Evolutionary conservation across 73 alveolate genomes (phyloP).

Genomic region (Breviolum minutum): DNA sequence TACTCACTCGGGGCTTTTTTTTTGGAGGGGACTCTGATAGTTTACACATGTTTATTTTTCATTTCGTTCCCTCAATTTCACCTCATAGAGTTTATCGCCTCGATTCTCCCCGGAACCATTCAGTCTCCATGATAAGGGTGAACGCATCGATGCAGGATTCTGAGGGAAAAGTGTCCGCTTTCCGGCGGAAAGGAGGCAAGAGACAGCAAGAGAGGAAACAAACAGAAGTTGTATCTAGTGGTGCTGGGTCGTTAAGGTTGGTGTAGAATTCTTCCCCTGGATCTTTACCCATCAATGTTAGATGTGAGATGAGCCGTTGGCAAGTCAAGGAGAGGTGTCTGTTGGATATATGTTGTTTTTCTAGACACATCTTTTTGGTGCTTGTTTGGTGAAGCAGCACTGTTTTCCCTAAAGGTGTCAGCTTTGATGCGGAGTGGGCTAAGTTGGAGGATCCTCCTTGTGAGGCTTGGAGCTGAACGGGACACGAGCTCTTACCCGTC

Average conservation of each 20-base stretch:
- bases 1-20: too few species aligned
- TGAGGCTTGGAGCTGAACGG: not conserved
- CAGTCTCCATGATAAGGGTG: too few species aligned
- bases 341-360: too few species aligned
- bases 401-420: not conserved
- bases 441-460: constrained; percentile 61
- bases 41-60: too few species aligned
- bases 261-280: not conserved
- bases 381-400: not conserved
- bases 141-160: constrained; percentile 26
- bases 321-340: not conserved
- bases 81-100: too few species aligned
- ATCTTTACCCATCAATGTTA: not conserved
- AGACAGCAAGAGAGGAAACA: not conserved
- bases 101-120: too few species aligned
- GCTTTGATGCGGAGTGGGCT: constrained; percentile 81
- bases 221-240: too few species aligned
- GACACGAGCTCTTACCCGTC: not conserved
- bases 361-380: not conserved
- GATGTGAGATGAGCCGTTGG: not conserved
- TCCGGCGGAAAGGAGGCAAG: constrained; percentile 85
- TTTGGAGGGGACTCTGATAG: too few species aligned
- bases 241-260: not conserved
- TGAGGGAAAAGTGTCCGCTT: constrained; percentile 18
- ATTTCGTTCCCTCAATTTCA: too few species aligned